These are phyloP conservation scores for Chlamydomonas reinhardtii DNA, from an alignment of 163 green algal genomes.

Conservation along the genomic window DNA sequence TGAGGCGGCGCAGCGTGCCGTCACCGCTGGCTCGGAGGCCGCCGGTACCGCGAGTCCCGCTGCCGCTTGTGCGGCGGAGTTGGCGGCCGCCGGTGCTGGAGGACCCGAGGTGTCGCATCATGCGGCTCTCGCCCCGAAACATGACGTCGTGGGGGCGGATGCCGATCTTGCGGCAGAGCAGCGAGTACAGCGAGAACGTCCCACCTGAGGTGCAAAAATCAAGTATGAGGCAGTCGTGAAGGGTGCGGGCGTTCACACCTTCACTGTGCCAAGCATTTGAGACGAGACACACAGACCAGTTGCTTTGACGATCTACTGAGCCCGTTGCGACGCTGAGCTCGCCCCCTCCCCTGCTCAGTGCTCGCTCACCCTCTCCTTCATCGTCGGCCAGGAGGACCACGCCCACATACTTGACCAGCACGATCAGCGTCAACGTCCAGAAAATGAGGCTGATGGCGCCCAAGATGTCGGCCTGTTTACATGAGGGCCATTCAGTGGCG, in stretches of 20 bases:
- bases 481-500: no score
- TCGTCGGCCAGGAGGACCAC: conserved; percentile 53
- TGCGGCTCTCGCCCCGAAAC: neutral
- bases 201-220: conserved; percentile 63
- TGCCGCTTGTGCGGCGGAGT: no score
- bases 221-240: no score
- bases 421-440: conserved; percentile 54
- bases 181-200: conserved; percentile 76
- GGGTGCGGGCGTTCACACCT: no score
- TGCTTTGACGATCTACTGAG: no score
- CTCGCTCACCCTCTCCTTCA: conserved; percentile 59
- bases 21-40: no score
- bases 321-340: no score
- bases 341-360: no score
- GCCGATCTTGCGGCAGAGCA: conserved; percentile 60
- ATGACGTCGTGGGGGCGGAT: conserved; percentile 1
- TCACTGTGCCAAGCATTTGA: no score
- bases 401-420: conserved; percentile 58
- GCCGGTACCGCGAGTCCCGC: no score
- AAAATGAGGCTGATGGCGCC: conserved; percentile 58
- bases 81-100: neutral
- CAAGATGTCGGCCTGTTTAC: conserved; percentile 37
- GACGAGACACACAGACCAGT: no score
- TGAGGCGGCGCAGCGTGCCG: no score
- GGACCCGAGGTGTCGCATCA: neutral